Evolutionary conservation across 2,329 filamentous ascomycete genomes (phyloP).

Genomic region (Cucurbitaria berberidis): DNA sequence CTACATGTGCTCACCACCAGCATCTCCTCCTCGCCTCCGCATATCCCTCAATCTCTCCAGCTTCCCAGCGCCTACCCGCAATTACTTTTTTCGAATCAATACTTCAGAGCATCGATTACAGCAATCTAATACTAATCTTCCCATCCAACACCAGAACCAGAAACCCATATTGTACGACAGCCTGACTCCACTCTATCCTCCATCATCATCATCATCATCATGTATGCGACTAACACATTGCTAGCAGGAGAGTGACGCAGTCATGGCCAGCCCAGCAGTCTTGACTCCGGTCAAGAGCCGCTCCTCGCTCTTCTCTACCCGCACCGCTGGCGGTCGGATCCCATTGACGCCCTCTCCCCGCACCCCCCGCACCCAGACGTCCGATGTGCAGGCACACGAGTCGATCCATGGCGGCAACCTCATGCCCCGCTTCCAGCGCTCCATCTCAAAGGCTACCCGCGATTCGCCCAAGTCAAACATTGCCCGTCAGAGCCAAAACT

Average conservation of each 20-base stretch:
- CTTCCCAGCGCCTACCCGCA: slow-evolving; percentile 22
- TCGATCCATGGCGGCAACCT: slow-evolving; percentile 77
- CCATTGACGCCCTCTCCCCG: slow-evolving; percentile 91
- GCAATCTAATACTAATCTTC: slow-evolving; percentile 49
- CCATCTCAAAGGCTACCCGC: slow-evolving; percentile 68
- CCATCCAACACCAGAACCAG: slow-evolving; percentile 34
- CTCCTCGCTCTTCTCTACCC: slow-evolving; percentile 86
- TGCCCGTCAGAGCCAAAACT: slow-evolving; percentile 69
- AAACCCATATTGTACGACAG: slow-evolving; percentile 36
- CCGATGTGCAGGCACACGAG: slow-evolving; percentile 62
- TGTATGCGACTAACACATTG: slow-evolving; percentile 24
- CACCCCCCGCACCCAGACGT: slow-evolving; percentile 57
- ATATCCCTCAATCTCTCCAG: slow-evolving; percentile 14
- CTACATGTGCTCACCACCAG: slow-evolving; percentile 20
- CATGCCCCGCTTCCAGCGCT: slow-evolving; percentile 77
- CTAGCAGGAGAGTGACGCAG: slow-evolving; percentile 38
- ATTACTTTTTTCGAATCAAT: slow-evolving; percentile 44
- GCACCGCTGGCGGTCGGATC: slow-evolving; percentile 92
- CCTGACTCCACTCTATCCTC: slow-evolving; percentile 8
- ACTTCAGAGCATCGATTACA: slow-evolving; percentile 49
- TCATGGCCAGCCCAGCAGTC: slow-evolving; percentile 83
- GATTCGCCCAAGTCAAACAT: slow-evolving; percentile 98
- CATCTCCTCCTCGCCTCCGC: slow-evolving; percentile 13
- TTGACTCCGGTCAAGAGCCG: slow-evolving; percentile 96
- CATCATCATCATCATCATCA: too few species aligned